Evolutionary conservation across 768 basidiomycete genomes (phyloP).

Genomic region (Psilocybe cubensis): DNA sequence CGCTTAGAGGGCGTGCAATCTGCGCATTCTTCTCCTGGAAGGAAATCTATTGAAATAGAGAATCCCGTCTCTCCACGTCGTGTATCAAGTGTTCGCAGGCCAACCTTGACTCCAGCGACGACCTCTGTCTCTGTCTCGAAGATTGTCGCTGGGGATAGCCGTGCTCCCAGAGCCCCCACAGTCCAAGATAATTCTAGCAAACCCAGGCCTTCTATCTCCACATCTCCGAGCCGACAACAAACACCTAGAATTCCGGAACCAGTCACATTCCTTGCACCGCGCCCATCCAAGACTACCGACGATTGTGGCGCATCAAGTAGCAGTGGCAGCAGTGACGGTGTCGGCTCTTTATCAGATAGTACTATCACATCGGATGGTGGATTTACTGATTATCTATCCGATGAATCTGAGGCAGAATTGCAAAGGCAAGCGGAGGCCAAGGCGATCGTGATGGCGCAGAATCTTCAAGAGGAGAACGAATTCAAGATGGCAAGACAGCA

Average conservation of each 20-base stretch:
- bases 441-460: conserved; percentile 79
- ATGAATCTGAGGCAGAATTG: conserved; percentile 89
- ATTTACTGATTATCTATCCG: conserved; percentile 90
- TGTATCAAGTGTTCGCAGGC: conserved; percentile 44
- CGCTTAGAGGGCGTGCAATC: conserved; percentile 50
- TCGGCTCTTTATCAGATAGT: conserved; percentile 68
- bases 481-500: conserved; percentile 82
- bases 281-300: conserved; percentile 35
- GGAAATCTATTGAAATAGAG: conserved; percentile 63
- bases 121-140: conserved; percentile 45
- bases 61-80: conserved; percentile 49
- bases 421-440: conserved; percentile 85
- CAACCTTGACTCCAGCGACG: conserved; percentile 45
- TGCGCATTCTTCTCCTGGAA: conserved; percentile 62
- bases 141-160: conserved; percentile 37
- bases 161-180: conserved; percentile 24
- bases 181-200: conserved; percentile 20
- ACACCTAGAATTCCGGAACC: conserved; percentile 13
- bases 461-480: conserved; percentile 77
- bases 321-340: conserved; percentile 66
- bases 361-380: conserved; percentile 86
- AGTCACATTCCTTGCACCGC: conserved; percentile 30
- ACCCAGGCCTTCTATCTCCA: conserved; percentile 31
- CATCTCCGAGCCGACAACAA: conserved; percentile 20
- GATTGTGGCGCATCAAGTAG: conserved; percentile 58